These are phyloP conservation scores for Dothidotthia symphoricarpi DNA, from an alignment of 2,329 filamentous ascomycete species.

Conservation along the genomic window DNA sequence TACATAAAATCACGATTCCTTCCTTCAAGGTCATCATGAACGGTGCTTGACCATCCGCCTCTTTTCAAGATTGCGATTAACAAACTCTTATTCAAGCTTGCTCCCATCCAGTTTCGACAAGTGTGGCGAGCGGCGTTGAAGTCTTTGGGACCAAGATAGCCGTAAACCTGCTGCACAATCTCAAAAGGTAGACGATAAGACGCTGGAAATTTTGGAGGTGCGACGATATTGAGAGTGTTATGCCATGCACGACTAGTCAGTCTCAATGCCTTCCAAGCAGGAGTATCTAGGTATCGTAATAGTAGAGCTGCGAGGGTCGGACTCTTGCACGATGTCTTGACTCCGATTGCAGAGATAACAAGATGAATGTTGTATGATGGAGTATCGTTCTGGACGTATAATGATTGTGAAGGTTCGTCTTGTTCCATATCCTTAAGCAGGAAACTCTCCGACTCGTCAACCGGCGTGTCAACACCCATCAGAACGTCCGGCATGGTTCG, in stretches of 20 bases:
- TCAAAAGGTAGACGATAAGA: constrained; percentile 46
- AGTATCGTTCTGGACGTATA: neutral
- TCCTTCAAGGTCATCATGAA: constrained; percentile 1
- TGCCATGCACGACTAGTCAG: constrained; percentile 40
- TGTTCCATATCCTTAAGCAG: constrained; percentile 7
- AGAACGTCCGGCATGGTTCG: constrained; percentile 31
- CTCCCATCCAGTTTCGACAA: constrained; percentile 60
- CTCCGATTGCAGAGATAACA: neutral
- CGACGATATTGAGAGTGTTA: constrained; percentile 21
- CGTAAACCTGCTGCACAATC: constrained; percentile 51
- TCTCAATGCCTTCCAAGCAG: constrained; percentile 25
- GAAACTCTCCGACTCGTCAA: constrained; percentile 15
- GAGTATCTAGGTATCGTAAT: constrained; percentile 14
- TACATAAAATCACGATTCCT: neutral
- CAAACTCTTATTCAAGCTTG: constrained; percentile 54
- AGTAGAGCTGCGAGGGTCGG: constrained; percentile 3
- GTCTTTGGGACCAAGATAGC: constrained; percentile 47
- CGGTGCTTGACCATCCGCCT: constrained; percentile 50
- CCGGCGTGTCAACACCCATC: constrained; percentile 16
- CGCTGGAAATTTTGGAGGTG: constrained; percentile 25
- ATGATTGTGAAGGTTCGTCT: neutral
- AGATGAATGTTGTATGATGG: neutral
- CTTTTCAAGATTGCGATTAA: constrained; percentile 55
- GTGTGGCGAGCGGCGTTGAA: constrained; percentile 62
- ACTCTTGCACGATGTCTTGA: neutral